phyloP scores from a whole-genome alignment of 2,329 filamentous ascomycete species.

The Hypoxylon sp. region DNA sequence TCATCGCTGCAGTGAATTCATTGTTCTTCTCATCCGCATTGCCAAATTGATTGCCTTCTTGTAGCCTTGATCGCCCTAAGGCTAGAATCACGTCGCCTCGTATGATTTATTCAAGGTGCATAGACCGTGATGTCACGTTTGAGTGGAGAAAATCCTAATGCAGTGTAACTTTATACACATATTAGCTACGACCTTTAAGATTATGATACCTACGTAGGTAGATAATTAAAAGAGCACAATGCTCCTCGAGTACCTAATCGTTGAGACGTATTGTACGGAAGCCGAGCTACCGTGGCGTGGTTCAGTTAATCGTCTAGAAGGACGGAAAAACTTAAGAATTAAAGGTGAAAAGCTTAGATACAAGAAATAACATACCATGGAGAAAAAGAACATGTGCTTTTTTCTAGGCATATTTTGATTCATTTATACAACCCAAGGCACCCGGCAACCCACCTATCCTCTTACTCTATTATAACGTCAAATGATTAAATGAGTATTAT shows the following conservation, averaged over 20 bases:
- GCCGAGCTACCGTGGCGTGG: too few species aligned
- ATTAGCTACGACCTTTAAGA: too few species aligned
- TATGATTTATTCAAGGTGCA: not conserved
- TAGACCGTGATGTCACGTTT: not conserved
- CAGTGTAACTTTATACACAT: not conserved
- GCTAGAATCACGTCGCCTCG: not conserved
- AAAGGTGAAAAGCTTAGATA: too few species aligned
- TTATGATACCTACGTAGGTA: too few species aligned
- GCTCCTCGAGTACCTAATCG: too few species aligned
- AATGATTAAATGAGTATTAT: not conserved
- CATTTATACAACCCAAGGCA: not conserved
- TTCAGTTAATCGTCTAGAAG: too few species aligned
- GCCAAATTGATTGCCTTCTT: not conserved
- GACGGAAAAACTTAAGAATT: too few species aligned
- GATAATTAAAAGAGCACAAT: too few species aligned
- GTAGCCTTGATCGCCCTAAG: not conserved
- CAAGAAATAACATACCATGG: not conserved
- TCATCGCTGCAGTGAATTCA: not conserved
- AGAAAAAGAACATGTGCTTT: not conserved
- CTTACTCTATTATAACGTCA: slow-evolving; percentile 27
- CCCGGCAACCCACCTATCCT: not conserved
- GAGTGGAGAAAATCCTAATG: not conserved
- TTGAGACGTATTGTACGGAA: too few species aligned
- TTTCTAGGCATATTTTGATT: not conserved
- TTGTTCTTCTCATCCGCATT: not conserved